Conservation (phyloP, 2,329 filamentous ascomycete species). For the Cordyceps tenuipes region DNA sequence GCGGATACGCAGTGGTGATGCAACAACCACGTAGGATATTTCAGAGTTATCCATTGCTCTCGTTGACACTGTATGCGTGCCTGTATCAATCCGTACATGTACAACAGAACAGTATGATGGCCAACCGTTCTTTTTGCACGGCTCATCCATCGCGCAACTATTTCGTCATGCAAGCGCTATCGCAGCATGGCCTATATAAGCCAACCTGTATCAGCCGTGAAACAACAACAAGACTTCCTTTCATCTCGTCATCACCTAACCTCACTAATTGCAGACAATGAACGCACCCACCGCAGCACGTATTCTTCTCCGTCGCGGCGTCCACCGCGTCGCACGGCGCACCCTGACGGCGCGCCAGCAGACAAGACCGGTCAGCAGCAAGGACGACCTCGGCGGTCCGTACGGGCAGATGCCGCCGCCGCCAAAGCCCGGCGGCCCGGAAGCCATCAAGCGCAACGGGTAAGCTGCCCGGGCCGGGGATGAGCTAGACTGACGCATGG, state of each 20-base stretch:
- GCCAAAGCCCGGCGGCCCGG: conserved; percentile 20
- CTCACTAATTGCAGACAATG: not conserved
- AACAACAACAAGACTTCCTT: no score
- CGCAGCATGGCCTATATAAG: no score
- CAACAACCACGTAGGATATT: not conserved
- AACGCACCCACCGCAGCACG: not conserved
- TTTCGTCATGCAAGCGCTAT: not conserved
- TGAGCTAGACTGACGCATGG: not conserved
- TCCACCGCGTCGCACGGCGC: not conserved
- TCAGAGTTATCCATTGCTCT: no score
- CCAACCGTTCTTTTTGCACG: no score
- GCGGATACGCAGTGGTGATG: conserved; percentile 4
- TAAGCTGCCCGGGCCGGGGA: conserved; percentile 11
- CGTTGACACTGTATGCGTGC: no score
- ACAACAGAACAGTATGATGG: no score
- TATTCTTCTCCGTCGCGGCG: not conserved
- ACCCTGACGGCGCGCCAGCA: not conserved
- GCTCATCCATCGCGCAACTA: not conserved
- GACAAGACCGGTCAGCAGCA: conserved; percentile 9
- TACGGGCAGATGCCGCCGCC: conserved; percentile 25
- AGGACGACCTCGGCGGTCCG: conserved; percentile 26
- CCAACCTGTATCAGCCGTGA: no score
- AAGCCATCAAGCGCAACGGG: conserved; percentile 26
- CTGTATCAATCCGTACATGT: no score
- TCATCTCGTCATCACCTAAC: no score